A percentile compares a stretch with the other conserved stretches of the same genome.
Evolutionary conservation across 1,139 yeast genomes (phyloP).

Genomic region (Tardiomyces depauwii): DNA sequence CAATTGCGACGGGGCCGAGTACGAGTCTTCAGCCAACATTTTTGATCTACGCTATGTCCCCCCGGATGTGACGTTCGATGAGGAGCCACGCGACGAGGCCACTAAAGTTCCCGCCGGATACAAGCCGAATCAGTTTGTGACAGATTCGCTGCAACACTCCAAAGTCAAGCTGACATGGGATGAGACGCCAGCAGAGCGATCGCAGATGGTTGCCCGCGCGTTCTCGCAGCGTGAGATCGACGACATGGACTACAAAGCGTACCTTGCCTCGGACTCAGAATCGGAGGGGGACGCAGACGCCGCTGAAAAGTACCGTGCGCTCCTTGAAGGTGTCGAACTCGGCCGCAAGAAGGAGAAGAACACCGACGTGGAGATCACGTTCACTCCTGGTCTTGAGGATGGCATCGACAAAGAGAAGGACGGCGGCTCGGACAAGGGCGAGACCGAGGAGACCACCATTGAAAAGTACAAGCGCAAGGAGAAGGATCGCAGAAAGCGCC

Average conservation of each 20-base stretch:
- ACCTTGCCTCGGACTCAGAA: conserved; percentile 82
- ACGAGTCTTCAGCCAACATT: conserved; percentile 88
- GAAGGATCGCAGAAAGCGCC: conserved; percentile 77
- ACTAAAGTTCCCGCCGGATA: conserved; percentile 62
- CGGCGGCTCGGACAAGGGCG: conserved; percentile 21
- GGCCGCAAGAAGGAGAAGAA: conserved; percentile 27
- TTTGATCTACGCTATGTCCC: conserved; percentile 92
- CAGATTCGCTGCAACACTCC: conserved; percentile 90
- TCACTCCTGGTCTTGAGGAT: conserved; percentile 69
- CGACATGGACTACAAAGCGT: conserved; percentile 94
- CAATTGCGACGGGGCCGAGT: conserved; percentile 90
- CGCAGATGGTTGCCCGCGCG: conserved; percentile 66
- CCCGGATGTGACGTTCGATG: conserved; percentile 76
- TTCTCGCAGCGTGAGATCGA: conserved; percentile 87
- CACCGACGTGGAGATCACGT: conserved; percentile 91
- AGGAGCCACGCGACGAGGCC: conserved; percentile 62
- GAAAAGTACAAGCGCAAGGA: conserved; percentile 80
- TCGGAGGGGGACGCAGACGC: conserved; percentile 39
- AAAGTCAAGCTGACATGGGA: conserved; percentile 96
- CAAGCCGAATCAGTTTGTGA: conserved; percentile 72
- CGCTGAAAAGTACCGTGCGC: conserved; percentile 49
- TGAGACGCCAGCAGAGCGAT: conserved; percentile 88
- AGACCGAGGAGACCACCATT: conserved; percentile 62
- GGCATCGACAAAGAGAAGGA: conserved; percentile 20
- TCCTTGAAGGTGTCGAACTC: conserved; percentile 36